Percentiles rank a stretch among this genome's conserved stretches.
phyloP scores from a whole-genome alignment of 805 yeast genomes.

The Millerago galiae region DNA sequence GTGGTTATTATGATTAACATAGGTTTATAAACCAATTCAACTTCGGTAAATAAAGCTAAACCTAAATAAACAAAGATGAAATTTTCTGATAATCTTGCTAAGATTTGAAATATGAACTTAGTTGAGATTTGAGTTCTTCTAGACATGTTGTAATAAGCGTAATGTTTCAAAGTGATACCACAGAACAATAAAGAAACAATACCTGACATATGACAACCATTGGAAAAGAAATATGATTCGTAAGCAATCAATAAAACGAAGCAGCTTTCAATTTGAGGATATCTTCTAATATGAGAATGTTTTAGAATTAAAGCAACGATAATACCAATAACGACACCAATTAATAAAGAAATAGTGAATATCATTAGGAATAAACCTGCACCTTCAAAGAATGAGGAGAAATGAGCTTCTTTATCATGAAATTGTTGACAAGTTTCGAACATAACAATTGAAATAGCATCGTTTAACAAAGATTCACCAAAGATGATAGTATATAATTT shows the following conservation, averaged over 20 bases:
- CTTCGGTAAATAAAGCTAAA: constrained; percentile 90
- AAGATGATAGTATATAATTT: constrained; percentile 93
- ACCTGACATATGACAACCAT: constrained; percentile 99
- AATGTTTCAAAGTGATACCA: constrained; percentile 94
- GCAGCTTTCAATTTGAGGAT: constrained; percentile 97
- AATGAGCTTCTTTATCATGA: constrained; percentile 74
- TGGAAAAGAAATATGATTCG: constrained; percentile 94
- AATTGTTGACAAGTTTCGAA: constrained; percentile 97
- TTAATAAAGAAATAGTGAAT: constrained; percentile 81
- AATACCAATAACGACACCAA: constrained; percentile 84
- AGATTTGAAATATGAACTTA: constrained; percentile 85
- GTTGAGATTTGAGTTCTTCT: constrained; percentile 95
- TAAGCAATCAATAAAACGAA: constrained; percentile 85
- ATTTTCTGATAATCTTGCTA: constrained; percentile 94
- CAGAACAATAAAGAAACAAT: constrained; percentile 91
- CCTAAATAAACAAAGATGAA: constrained; percentile 95
- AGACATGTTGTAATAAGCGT: constrained; percentile 96
- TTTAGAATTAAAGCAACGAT: constrained; percentile 84
- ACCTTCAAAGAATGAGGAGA: constrained; percentile 86
- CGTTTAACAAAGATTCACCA: constrained; percentile 92
- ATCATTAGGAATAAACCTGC: constrained; percentile 89
- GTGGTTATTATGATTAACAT: constrained; percentile 85
- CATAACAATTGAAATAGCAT: constrained; percentile 98
- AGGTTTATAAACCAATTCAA: constrained; percentile 91
- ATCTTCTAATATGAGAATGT: constrained; percentile 87